Evolutionary conservation across 129 eudicot species (phyloP), one percentile per base, ranked within the genome.

Genomic region (Tagetes patula): DNA sequence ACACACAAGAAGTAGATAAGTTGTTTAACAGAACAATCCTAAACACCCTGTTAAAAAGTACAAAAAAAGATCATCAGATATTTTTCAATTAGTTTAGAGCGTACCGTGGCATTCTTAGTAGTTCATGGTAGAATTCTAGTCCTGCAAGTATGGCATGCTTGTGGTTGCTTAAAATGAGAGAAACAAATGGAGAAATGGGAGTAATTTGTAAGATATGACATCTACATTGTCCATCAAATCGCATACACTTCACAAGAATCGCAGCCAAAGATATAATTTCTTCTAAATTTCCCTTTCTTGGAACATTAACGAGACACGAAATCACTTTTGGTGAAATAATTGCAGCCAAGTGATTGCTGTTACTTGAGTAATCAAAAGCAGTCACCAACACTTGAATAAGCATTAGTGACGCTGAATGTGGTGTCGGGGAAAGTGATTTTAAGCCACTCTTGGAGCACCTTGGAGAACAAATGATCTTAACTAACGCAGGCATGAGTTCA

Each of bases 91-190:
- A 34, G 50, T 31, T 67, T 67, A 13, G 20, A 45, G 58, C 43
- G 9, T 76, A 91, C 97, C 95, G 69, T 54, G 97, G 97, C 75
- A 88, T 84, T 63, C 80, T 84, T 31, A 84, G 90, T 53, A 91
- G 48, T 75, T 91, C 97, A 67, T 88, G 86, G 81, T 84, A 91
- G 77, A 84, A 91, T 71, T 91, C 88, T 1, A 91, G 76, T 34
- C 89, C 97, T 27, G 79, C 75, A 48, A 67, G 71, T 63, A 80
- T 79, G 12, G 92, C 95, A 6, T 84, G 82, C 70, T 81, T 79
- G 53, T 86, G 79, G 81, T 86, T 88, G 67, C 97, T 88, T 76
- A 82, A 45, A 5, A 91, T 78, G 72, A 91, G 91, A 70, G 85
- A 80, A 10, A 85, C 69, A 43, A 91, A 77, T 2, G 82, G 87